These are phyloP conservation scores for Schoenoplectus triqueter DNA, from an alignment of 202 grass and related monocot genomes.

Conservation along the genomic window DNA sequence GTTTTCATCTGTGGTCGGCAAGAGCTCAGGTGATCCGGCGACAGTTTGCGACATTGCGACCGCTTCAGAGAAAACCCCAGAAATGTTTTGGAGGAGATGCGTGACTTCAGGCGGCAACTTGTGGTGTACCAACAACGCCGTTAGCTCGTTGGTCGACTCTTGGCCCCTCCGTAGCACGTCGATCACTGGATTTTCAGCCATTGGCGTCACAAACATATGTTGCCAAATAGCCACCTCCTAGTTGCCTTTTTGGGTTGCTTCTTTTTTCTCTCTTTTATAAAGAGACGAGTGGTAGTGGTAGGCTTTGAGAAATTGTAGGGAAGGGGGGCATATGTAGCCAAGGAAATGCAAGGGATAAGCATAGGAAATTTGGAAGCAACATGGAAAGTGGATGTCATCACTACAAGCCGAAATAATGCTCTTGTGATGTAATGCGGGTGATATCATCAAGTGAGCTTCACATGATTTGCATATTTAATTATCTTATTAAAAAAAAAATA, in stretches of 20 bases:
- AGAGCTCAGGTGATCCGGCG: neutral
- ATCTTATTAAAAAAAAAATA: neutral
- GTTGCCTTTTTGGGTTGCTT: neutral
- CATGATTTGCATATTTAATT: neutral
- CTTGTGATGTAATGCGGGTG: neutral
- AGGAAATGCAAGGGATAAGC: slow-evolving; percentile 9
- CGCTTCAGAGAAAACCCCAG: neutral
- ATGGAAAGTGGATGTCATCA: neutral
- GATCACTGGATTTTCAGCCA: slow-evolving; percentile 25
- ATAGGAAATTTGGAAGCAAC: neutral
- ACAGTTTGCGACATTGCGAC: slow-evolving; percentile 15
- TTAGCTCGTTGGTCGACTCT: slow-evolving; percentile 4
- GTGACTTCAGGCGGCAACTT: neutral
- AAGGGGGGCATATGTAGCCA: slow-evolving; percentile 1
- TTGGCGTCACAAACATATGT: neutral
- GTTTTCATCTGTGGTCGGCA: neutral
- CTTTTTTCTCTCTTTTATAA: slow-evolving; percentile 1
- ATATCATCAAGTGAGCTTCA: neutral
- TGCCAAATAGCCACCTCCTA: neutral
- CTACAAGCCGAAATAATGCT: neutral
- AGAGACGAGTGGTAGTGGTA: neutral
- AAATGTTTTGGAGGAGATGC: neutral
- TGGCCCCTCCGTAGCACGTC: neutral
- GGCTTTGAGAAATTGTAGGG: neutral
- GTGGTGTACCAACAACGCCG: neutral